phyloP scores from a whole-genome alignment of 2,329 filamentous ascomycete genomes.

The Amylocarpus encephaloides region DNA sequence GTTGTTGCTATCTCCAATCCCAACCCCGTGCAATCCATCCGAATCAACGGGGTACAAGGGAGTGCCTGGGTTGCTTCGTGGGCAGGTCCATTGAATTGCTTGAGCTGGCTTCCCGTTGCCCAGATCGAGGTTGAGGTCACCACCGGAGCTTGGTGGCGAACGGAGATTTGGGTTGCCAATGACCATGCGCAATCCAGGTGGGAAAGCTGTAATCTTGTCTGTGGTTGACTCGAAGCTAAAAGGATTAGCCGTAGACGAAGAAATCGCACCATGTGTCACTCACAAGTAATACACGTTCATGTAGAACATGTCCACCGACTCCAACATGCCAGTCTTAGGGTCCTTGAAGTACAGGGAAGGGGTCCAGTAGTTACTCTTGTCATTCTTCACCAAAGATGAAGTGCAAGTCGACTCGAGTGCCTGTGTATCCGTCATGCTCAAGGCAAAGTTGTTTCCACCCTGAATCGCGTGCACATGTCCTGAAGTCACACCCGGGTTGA shows the following conservation, averaged over 20 bases:
- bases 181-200: conserved; percentile 72
- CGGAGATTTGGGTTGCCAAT: conserved; percentile 65
- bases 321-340: conserved; percentile 53
- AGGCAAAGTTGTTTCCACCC: conserved; percentile 50
- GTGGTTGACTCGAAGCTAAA: conserved; percentile 53
- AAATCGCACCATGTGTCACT: conserved; percentile 20
- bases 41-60: conserved; percentile 49
- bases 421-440: conserved; percentile 53
- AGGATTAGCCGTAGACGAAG: conserved; percentile 24
- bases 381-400: conserved; percentile 71
- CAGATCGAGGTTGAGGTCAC: conserved; percentile 45
- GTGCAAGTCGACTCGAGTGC: conserved; percentile 63
- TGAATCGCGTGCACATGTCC: conserved; percentile 69
- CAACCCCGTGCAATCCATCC: conserved; percentile 45
- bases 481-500: conserved; percentile 54
- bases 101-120: conserved; percentile 43
- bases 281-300: conserved; percentile 73
- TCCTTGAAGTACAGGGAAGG: conserved; percentile 74
- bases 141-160: conserved; percentile 49
- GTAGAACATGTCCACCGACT: conserved; percentile 54
- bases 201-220: conserved; percentile 67
- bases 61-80: conserved; percentile 41
- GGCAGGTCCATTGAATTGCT: conserved; percentile 54
- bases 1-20: conserved; percentile 49
- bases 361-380: conserved; percentile 86